phyloP scores from a whole-genome alignment of 2,329 filamentous ascomycete species.

The Pseudogymnoascus sp. region DNA sequence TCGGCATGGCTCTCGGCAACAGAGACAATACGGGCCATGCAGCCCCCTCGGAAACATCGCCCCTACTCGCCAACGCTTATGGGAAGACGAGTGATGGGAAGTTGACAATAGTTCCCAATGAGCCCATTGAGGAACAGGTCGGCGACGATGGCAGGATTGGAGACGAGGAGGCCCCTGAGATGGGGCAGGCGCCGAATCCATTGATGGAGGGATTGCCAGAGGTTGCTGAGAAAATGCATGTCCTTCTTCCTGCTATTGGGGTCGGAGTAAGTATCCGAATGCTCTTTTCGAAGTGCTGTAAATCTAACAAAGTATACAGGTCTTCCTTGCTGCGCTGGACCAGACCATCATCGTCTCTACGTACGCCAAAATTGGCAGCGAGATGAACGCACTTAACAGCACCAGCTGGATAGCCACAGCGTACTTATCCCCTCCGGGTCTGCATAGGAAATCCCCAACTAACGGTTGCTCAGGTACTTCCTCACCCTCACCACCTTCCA shows the following conservation, averaged over 20 bases:
- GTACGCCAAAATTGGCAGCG: constrained; percentile 70
- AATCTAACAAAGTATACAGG: constrained; percentile 33
- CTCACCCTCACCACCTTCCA: constrained; percentile 68
- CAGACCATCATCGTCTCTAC: constrained; percentile 70
- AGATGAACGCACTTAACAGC: constrained; percentile 63
- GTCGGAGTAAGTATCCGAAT: constrained; percentile 43
- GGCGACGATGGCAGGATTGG: constrained; percentile 22
- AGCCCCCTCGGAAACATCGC: constrained; percentile 34
- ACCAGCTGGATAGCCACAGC: constrained; percentile 67
- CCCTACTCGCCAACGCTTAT: constrained; percentile 33
- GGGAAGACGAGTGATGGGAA: constrained; percentile 19
- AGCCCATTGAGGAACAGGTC: constrained; percentile 18
- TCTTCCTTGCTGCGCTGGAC: constrained; percentile 66
- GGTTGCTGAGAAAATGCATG: constrained; percentile 38
- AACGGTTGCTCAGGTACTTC: constrained; percentile 47
- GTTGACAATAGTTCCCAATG: constrained; percentile 12
- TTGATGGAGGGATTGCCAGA: constrained; percentile 20
- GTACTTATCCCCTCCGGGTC: constrained; percentile 20
- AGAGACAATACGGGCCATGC: neutral
- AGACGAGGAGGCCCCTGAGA: constrained; percentile 15
- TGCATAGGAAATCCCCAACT: neutral
- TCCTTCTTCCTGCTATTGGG: constrained; percentile 52
- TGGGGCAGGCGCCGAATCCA: constrained; percentile 16
- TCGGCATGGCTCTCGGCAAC: neutral
- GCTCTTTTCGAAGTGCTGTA: neutral